phyloP scores from a whole-genome alignment of 352 stramenopile species.

The Pythium rhizo-oryzae region DNA sequence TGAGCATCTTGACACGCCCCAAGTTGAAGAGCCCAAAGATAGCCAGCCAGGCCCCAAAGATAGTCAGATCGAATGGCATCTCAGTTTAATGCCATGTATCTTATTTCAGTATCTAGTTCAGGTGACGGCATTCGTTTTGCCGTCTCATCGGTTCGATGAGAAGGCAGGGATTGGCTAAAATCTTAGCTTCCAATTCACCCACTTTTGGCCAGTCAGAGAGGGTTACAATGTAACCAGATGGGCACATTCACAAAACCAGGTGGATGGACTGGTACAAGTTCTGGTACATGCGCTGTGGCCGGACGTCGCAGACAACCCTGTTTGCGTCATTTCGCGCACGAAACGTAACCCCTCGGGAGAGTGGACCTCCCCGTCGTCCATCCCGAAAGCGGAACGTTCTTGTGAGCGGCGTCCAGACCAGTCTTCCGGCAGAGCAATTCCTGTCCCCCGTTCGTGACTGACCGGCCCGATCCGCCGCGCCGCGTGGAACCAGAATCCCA shows the following conservation, averaged over 20 bases:
- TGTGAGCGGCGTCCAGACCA: conserved; percentile 16
- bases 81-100: conserved; percentile 2
- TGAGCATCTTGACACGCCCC: neutral
- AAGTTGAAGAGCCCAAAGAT: conserved; percentile 23
- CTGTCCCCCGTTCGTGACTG: neutral
- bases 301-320: neutral
- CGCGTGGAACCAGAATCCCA: conserved; percentile 5
- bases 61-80: conserved; percentile 24
- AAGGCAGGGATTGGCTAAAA: conserved; percentile 2
- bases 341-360: conserved; percentile 27
- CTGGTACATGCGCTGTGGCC: neutral
- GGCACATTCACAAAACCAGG: neutral
- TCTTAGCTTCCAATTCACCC: neutral
- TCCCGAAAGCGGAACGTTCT: conserved; percentile 29
- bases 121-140: neutral
- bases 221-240: neutral
- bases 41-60: conserved; percentile 23
- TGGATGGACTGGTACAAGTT: neutral
- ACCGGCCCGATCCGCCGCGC: neutral
- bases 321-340: conserved; percentile 30
- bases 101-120: neutral
- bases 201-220: neutral
- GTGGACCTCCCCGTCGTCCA: neutral
- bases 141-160: conserved; percentile 1
- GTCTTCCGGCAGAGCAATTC: neutral